Conservation (phyloP, 208 protist genomes). For the Acanthamoeba pearcei region DNA sequence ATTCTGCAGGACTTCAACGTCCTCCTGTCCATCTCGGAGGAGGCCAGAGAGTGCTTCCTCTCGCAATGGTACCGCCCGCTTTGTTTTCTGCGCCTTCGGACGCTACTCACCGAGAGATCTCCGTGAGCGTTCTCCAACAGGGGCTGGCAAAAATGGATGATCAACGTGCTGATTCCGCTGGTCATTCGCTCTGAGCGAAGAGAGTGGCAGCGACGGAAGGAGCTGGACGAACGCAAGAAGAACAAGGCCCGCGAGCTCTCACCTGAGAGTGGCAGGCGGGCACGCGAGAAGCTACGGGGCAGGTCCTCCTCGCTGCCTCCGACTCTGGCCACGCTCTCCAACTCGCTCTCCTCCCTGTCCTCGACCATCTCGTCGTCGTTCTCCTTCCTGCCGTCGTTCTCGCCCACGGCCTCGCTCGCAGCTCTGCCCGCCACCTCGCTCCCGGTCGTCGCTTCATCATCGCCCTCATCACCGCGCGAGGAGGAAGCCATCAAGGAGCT, state of each 20-base stretch:
- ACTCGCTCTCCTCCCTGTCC: conserved; percentile 4
- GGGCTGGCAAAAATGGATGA: conserved; percentile 68
- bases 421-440: not conserved
- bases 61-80: conserved; percentile 16
- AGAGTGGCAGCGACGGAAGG: not conserved
- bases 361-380: conserved; percentile 43
- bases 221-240: conserved; percentile 7
- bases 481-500: conserved; percentile 71
- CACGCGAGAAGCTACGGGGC: conserved; percentile 10
- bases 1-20: conserved; percentile 14
- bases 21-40: conserved; percentile 28
- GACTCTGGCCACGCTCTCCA: conserved; percentile 28
- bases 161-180: conserved; percentile 38
- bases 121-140: not conserved
- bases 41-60: conserved; percentile 61
- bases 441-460: conserved; percentile 11
- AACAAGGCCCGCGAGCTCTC: conserved; percentile 1
- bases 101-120: not conserved
- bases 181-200: conserved; percentile 46
- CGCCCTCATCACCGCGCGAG: conserved; percentile 2
- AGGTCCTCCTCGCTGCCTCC: not conserved
- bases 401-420: not conserved
- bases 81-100: too few relatives aligned
- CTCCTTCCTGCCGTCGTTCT: conserved; percentile 44
- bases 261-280: not conserved